A percentile compares a stretch with the other conserved stretches of the same genome.
These are phyloP conservation scores for Macrophomina tecta DNA, from an alignment of 2,329 filamentous ascomycete species.

Conservation along the genomic window DNA sequence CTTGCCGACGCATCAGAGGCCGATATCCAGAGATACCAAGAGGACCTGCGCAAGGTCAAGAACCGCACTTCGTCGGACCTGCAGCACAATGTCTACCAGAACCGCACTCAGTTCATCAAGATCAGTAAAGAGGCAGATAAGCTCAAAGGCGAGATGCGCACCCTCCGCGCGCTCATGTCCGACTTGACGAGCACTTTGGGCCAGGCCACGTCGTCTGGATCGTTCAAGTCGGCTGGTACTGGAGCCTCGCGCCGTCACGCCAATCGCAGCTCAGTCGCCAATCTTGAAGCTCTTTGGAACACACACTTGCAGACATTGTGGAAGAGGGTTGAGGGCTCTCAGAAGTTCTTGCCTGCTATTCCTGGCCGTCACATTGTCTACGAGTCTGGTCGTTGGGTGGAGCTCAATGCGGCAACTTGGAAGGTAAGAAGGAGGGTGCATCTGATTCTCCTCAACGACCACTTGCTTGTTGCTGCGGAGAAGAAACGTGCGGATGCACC, in stretches of 20 bases:
- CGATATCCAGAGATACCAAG: constrained; percentile 83
- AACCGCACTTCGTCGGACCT: constrained; percentile 80
- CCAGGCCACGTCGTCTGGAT: constrained; percentile 51
- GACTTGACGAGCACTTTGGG: constrained; percentile 70
- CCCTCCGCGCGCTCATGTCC: constrained; percentile 86
- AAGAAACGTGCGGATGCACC: constrained; percentile 80
- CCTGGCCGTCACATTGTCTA: constrained; percentile 92
- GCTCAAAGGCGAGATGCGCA: constrained; percentile 93
- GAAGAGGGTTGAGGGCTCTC: constrained; percentile 96
- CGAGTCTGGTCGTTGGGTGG: constrained; percentile 92
- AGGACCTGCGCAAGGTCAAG: constrained; percentile 76
- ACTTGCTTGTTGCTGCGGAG: constrained; percentile 90
- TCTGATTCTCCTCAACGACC: constrained; percentile 91
- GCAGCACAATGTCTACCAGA: constrained; percentile 95
- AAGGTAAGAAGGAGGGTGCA: constrained; percentile 89
- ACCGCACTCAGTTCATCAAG: constrained; percentile 97
- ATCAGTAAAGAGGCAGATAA: constrained; percentile 99
- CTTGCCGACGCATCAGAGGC: constrained; percentile 86
- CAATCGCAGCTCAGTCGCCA: constrained; percentile 88
- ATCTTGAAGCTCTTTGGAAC: constrained; percentile 72
- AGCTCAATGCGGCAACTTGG: constrained; percentile 96
- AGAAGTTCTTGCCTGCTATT: constrained; percentile 92
- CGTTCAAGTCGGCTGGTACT: constrained; percentile 39
- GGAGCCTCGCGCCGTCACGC: constrained; percentile 62
- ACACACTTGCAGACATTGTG: constrained; percentile 79